These are phyloP conservation scores for Clonostachys rhizophaga DNA, from an alignment of 2,329 filamentous ascomycete species.

Conservation along the genomic window DNA sequence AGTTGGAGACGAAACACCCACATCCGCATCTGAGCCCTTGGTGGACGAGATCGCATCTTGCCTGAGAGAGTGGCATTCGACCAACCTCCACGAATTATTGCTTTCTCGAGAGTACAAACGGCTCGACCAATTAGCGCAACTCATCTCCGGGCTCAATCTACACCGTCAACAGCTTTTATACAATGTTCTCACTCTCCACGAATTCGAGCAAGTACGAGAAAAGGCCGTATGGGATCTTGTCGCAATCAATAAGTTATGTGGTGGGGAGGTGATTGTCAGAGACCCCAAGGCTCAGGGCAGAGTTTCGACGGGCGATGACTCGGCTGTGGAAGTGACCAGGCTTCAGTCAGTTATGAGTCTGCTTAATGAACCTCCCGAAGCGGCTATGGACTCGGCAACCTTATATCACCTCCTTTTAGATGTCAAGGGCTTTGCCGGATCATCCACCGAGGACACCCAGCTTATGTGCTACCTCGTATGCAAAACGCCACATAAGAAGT, in stretches of 20 bases:
- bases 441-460: slow-evolving; percentile 69
- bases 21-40: slow-evolving; percentile 80
- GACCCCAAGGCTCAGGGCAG: slow-evolving; percentile 80
- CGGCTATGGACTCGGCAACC: slow-evolving; percentile 61
- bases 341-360: slow-evolving; percentile 96
- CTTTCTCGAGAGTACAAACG: slow-evolving; percentile 76
- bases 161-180: slow-evolving; percentile 87
- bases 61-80: slow-evolving; percentile 96
- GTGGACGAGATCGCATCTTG: slow-evolving; percentile 98
- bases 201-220: slow-evolving; percentile 76
- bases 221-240: slow-evolving; percentile 95
- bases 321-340: slow-evolving; percentile 83
- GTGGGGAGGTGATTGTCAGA: slow-evolving; percentile 89
- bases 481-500: slow-evolving; percentile 58
- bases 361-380: slow-evolving; percentile 73
- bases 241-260: slow-evolving; percentile 88
- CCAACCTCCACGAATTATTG: slow-evolving; percentile 88
- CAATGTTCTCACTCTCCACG: slow-evolving; percentile 83
- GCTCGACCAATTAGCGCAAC: slow-evolving; percentile 73
- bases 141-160: slow-evolving; percentile 80
- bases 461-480: slow-evolving; percentile 75
- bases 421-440: slow-evolving; percentile 75
- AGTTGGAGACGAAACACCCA: slow-evolving; percentile 94
- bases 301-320: slow-evolving; percentile 87
- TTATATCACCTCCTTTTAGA: slow-evolving; percentile 82